Conservation (phyloP, 441 rosid genomes). For the Populus hybrid region DNA sequence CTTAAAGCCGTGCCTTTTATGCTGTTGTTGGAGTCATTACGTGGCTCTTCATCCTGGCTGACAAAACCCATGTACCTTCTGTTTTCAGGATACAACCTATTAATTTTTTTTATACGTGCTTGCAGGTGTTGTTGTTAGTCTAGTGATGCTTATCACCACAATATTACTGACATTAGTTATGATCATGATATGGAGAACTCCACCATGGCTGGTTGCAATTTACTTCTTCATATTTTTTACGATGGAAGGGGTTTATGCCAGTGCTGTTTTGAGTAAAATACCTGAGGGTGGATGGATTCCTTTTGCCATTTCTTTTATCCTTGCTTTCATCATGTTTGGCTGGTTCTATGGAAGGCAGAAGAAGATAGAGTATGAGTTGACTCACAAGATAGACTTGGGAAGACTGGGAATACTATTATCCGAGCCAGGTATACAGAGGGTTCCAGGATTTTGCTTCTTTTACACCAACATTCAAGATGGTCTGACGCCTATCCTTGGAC, state of each 20-base stretch:
- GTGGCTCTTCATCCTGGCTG: background rate
- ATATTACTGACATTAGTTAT: constrained; percentile 46
- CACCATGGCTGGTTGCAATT: constrained; percentile 29
- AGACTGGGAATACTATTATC: constrained; percentile 39
- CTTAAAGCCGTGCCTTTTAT: background rate
- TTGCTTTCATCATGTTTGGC: constrained; percentile 61
- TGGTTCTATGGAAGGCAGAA: constrained; percentile 73
- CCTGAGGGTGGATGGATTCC: constrained; percentile 73
- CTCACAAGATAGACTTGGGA: constrained; percentile 43
- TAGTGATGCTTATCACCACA: constrained; percentile 63
- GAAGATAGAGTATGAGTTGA: constrained; percentile 55
- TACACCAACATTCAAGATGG: constrained; percentile 67
- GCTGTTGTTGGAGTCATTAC: background rate
- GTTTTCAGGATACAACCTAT: background rate
- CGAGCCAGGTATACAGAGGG: constrained; percentile 51
- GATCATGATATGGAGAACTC: constrained; percentile 59
- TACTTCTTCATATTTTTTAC: constrained; percentile 45
- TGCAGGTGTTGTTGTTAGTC: constrained; percentile 68
- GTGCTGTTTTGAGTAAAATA: constrained; percentile 58
- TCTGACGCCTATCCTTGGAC: constrained; percentile 57
- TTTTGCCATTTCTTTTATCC: constrained; percentile 58
- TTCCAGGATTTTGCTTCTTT: constrained; percentile 63
- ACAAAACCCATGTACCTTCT: background rate
- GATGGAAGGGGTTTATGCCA: constrained; percentile 66
- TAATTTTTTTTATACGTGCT: constrained; percentile 10